Evolutionary conservation across 495 filamentous ascomycete genomes (phyloP).

Genomic region (Penicillium pulvis): DNA sequence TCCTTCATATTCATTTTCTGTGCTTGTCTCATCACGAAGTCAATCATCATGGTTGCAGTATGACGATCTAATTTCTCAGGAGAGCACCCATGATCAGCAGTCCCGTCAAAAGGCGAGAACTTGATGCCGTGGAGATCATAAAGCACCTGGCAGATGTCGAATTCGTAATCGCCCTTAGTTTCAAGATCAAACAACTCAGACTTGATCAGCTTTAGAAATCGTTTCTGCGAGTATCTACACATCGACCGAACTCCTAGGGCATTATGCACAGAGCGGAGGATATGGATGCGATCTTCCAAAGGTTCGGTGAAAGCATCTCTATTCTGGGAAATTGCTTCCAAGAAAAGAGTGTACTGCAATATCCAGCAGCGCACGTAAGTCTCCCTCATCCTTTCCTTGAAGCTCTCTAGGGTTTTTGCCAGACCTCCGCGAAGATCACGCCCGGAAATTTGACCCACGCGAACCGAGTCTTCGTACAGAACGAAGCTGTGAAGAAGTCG

Average conservation of each 20-base stretch:
- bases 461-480: constrained; percentile 78
- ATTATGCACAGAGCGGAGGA: constrained; percentile 77
- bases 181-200: constrained; percentile 69
- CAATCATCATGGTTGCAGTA: constrained; percentile 76
- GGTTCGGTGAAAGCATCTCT: constrained; percentile 59
- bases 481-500: constrained; percentile 76
- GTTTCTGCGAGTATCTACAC: constrained; percentile 81
- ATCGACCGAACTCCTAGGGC: constrained; percentile 82
- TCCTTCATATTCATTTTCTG: constrained; percentile 88
- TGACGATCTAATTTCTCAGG: constrained; percentile 73
- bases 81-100: constrained; percentile 75
- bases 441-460: constrained; percentile 63
- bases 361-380: constrained; percentile 90
- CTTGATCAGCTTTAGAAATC: constrained; percentile 87
- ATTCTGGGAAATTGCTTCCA: constrained; percentile 72
- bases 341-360: constrained; percentile 71
- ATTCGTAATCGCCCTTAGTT: constrained; percentile 68
- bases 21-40: constrained; percentile 78
- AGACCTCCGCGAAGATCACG: constrained; percentile 44
- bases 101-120: constrained; percentile 65
- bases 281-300: constrained; percentile 70
- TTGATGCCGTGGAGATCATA: constrained; percentile 86
- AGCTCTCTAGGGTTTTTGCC: constrained; percentile 51
- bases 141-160: constrained; percentile 83
- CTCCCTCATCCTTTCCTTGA: constrained; percentile 76